Percentiles rank a stretch among this genome's conserved stretches.
phyloP scores from a whole-genome alignment of 1,284 basidiomycete genomes.

The Ganoderma resinaceum region DNA sequence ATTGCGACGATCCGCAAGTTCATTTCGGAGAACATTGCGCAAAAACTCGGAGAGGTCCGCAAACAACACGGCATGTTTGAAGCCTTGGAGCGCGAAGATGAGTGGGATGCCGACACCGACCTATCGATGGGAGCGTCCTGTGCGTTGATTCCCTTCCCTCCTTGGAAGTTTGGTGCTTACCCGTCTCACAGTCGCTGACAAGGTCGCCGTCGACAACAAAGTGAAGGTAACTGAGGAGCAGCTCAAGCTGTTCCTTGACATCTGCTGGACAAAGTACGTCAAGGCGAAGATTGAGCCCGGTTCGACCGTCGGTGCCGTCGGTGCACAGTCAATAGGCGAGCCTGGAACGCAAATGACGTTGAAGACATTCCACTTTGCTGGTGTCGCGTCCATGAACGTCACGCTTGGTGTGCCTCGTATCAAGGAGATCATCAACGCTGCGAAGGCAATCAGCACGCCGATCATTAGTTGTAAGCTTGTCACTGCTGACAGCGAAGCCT shows the following conservation, averaged over 20 bases:
- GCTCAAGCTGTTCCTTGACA: slow-evolving; percentile 80
- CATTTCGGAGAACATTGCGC: slow-evolving; percentile 73
- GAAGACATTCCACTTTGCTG: slow-evolving; percentile 99
- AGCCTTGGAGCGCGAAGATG: slow-evolving; percentile 76
- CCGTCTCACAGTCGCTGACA: slow-evolving; percentile 57
- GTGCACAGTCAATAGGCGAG: slow-evolving; percentile 99
- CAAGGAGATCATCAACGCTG: slow-evolving; percentile 99
- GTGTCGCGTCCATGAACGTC: slow-evolving; percentile 99
- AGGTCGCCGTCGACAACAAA: slow-evolving; percentile 86
- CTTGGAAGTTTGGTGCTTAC: slow-evolving; percentile 3
- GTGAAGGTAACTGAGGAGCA: slow-evolving; percentile 90
- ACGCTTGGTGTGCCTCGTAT: slow-evolving; percentile 99
- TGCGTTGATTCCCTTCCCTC: slow-evolving; percentile 40
- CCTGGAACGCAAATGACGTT: slow-evolving; percentile 99
- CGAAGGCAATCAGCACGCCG: slow-evolving; percentile 96
- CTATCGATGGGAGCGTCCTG: slow-evolving; percentile 79
- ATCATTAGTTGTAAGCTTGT: slow-evolving; percentile 98
- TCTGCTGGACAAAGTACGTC: slow-evolving; percentile 92
- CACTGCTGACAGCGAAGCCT: slow-evolving; percentile 83
- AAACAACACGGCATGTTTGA: slow-evolving; percentile 86
- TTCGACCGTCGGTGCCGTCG: slow-evolving; percentile 97
- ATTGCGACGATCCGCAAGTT: slow-evolving; percentile 81
- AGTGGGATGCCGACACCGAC: slow-evolving; percentile 84
- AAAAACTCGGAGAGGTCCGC: slow-evolving; percentile 75
- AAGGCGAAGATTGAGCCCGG: slow-evolving; percentile 96